A percentile compares a stretch with the other conserved stretches of the same genome.
Evolutionary conservation across 1,284 basidiomycete genomes (phyloP).

Genomic region (Papiliotrema flavescens): DNA sequence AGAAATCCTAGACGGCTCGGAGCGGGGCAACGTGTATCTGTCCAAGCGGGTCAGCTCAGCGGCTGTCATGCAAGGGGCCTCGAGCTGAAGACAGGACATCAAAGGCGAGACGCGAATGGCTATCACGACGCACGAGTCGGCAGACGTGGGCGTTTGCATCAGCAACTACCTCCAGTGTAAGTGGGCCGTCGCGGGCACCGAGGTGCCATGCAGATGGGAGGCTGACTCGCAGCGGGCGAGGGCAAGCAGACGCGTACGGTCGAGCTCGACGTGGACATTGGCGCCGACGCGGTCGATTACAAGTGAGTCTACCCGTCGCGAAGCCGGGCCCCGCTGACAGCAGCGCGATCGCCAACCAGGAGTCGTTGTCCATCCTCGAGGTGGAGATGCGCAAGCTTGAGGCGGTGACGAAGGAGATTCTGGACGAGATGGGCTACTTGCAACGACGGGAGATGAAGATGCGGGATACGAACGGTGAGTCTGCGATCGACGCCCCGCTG

Average conservation of each 20-base stretch:
- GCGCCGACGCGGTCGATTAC: slow-evolving; percentile 97
- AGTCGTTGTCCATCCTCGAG: slow-evolving; percentile 90
- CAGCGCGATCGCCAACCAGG: slow-evolving; percentile 97
- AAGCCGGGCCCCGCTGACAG: background rate
- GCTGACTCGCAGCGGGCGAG: slow-evolving; percentile 22
- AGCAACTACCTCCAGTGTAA: slow-evolving; percentile 72
- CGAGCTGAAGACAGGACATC: slow-evolving; percentile 55
- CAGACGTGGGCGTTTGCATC: slow-evolving; percentile 93
- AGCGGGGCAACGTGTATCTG: slow-evolving; percentile 85
- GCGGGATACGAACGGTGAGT: slow-evolving; percentile 85
- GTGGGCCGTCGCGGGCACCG: slow-evolving; percentile 37
- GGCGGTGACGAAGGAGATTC: slow-evolving; percentile 87
- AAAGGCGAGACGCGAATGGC: slow-evolving; percentile 88
- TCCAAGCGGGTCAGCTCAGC: slow-evolving; percentile 61
- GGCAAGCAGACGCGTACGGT: slow-evolving; percentile 62
- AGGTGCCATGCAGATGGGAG: too few species aligned
- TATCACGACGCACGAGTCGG: slow-evolving; percentile 87
- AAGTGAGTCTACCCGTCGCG: slow-evolving; percentile 59
- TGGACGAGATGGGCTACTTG: slow-evolving; percentile 90
- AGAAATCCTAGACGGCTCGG: slow-evolving; percentile 86
- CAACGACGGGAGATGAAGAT: slow-evolving; percentile 86
- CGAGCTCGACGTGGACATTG: slow-evolving; percentile 95
- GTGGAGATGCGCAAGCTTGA: slow-evolving; percentile 98
- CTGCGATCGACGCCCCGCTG: background rate
- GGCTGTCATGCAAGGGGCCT: background rate